Evolutionary conservation across 2,329 filamentous ascomycete genomes (phyloP).

Genomic region (Cladosporium oxysporum): DNA sequence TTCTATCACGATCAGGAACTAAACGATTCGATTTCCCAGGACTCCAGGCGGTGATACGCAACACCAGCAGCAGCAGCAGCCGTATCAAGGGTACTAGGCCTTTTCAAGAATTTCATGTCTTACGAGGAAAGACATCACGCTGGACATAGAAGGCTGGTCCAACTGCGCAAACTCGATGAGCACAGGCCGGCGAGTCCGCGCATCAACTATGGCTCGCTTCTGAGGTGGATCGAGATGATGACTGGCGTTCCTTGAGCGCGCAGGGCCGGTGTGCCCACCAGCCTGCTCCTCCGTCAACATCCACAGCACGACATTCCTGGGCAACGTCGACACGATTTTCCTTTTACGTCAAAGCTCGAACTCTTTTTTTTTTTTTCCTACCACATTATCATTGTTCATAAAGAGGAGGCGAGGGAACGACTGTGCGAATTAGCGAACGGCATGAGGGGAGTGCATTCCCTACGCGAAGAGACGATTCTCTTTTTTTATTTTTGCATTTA

Average conservation of each 20-base stretch:
- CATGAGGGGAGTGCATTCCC: background rate
- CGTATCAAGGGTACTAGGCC: conserved; percentile 18
- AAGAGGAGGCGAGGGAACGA: background rate
- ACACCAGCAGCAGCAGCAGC: conserved; percentile 18
- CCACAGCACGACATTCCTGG: background rate
- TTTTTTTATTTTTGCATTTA: background rate
- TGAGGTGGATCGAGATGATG: background rate
- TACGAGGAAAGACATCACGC: background rate
- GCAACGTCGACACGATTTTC: background rate
- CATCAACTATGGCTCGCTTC: background rate
- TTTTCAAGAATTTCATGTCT: background rate
- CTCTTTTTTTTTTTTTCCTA: background rate
- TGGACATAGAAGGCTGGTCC: background rate
- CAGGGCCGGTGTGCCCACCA: background rate
- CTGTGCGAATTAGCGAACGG: background rate
- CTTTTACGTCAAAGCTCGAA: background rate
- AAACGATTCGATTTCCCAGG: conserved; percentile 31
- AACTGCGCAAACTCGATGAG: background rate
- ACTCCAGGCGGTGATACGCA: conserved; percentile 25
- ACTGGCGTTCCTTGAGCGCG: background rate
- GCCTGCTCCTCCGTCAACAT: background rate
- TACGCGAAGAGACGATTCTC: background rate
- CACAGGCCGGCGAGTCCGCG: background rate
- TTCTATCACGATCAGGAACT: conserved; percentile 24
- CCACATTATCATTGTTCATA: background rate